Base-by-base conservation (phyloP, 192 early-diverging fungal genomes). In the Fimicolochytrium jonesii region DNA sequence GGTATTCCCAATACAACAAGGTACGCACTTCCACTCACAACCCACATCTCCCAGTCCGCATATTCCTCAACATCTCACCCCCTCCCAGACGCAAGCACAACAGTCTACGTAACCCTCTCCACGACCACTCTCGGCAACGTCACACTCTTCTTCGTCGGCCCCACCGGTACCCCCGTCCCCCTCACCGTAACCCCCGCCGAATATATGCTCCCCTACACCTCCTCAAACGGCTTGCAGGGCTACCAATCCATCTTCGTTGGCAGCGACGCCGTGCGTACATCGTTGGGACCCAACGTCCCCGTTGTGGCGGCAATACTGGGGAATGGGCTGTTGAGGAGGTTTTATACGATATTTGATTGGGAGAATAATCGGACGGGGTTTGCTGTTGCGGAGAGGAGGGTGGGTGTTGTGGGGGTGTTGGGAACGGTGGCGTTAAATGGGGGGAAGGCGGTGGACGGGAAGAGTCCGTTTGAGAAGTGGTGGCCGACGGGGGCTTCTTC, bases 291-390 rank as follows among this genome's bases (percentile, higher is more conserved):
- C 6, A 60, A 53, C 20, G 56, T 35, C 9, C 47, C 57, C 5
- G 45, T 34, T 9, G 26, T 56, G 2, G 58, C 29, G 18, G 58
- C 55, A 7, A 75, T 73, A 36, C 30, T 77, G 31, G 76, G 76
- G 4, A 64, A 75, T 41, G 61, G 56, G 22, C 68, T 68, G 23
- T 43, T 71, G 22, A 28, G 66, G n/a, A 35, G 42, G n/a, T 77
- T 59, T 41, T 77, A 77, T 51, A 68, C 76, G 17, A 66, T 77
- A 29, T 77, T 71, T 51, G 76, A 77, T 31, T 64, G 43, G 32
- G 47, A 20, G 1, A 55, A 56, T 0, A 56, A 52, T 2, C 59
- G 63, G 25, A 41, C 62, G n/a, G 71, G 71, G n/a, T 56, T 73
- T 26, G 71, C 71, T 0, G 4, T 32, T 2, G 66, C 71, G 17